Evolutionary conservation across 2,329 filamentous ascomycete genomes (phyloP), one percentile per base, ranked within the genome.

Genomic region (Paradendryphiella salina): DNA sequence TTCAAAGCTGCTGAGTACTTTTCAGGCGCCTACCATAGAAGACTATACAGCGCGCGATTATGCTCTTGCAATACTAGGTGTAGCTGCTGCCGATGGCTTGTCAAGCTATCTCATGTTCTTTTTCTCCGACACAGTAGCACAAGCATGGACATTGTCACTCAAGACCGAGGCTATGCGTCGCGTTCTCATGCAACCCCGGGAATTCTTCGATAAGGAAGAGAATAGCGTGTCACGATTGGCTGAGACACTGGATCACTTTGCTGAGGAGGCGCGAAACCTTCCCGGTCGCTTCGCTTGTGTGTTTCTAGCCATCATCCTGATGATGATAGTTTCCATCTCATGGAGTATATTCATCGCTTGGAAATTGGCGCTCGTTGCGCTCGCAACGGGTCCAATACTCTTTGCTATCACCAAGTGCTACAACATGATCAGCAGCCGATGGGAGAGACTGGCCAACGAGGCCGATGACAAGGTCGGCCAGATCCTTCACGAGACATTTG

Each of bases 261-360:
- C 87, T 0, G 91, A 97, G 68, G 90, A 96, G 67, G 92, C 94
- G 83, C 83, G 89, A 7, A 91, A 89, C 60, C 76, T 97, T 0
- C 79, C 96, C 0, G 88, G 89, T 1, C 83, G 88, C 1, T 96
- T 96, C 64, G 79, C 86, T 0, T 87, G 88, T 1, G 83, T 88
- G 45, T 72, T 87, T 0, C 78, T 92, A 11, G 82, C 87, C 8
- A 85, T 88, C 3, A 66, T 78, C 0, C 73, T 84, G 43, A 92
- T 96, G 80, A 79, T 89, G 14, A 49, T 75, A 0, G 81, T 87
- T n/a, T 85, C 89, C 0, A 64, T 94, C 5, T 64, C 81, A 1
- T 96, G 91, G 92, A 85, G 89, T 3, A 71, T 95, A 13, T 69
- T 79, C 0, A 81, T 88, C 23, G 86, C 85, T 36, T 96, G 91